Base-by-base conservation (phyloP, 1,284 basidiomycete genomes). In the Blastosporella zonata region DNA sequence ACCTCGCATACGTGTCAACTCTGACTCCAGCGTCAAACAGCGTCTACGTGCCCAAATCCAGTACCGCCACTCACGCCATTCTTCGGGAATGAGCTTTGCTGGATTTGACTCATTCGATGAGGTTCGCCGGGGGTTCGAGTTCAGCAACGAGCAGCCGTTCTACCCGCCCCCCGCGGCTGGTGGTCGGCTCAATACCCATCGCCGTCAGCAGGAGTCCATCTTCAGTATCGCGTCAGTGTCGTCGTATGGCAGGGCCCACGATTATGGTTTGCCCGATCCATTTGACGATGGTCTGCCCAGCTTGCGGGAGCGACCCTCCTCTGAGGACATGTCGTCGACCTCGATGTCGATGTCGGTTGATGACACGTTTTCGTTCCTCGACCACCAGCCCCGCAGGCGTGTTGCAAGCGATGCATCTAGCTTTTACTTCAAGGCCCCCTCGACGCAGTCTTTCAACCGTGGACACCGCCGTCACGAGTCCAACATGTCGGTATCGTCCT, bases 221-320 rank as follows among this genome's bases (percentile, higher is more conserved):
- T 77, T 85, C 63, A 92, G 87, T 60, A 83, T 93, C 41, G 82
- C 87, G 0, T 92, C 89, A 0, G 80, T 93, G 20, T 93, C 89
- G 0, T 91, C 87, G 0, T 88, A 89, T 47, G 89, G 90, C 1
- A 74, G 73, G 2, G 78, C 87, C 22, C 71, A 89, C 53, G 76
- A 85, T 46, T 66, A 73, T 12, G 86, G 87, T 23, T 67, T 75
- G 1, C 66, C 66, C 0, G 87, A 92, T 62, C 87, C 90, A 0
- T 93, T 91, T 64, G 84, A 87, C 42, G 92, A 84, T 54, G 84
- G 72, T 40, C 66, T 73, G 33, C 73, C 73, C 46, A 78, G 72
- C 44, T 57, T 77, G 47, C 69, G 63, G 27, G 78, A 79, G 54
- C 67, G 80, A 2, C 73, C 83, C 7, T 65, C 75, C 29, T 84